These are phyloP conservation scores for Albizia julibrissin DNA, from an alignment of 306 rosid genomes.

Conservation along the genomic window DNA sequence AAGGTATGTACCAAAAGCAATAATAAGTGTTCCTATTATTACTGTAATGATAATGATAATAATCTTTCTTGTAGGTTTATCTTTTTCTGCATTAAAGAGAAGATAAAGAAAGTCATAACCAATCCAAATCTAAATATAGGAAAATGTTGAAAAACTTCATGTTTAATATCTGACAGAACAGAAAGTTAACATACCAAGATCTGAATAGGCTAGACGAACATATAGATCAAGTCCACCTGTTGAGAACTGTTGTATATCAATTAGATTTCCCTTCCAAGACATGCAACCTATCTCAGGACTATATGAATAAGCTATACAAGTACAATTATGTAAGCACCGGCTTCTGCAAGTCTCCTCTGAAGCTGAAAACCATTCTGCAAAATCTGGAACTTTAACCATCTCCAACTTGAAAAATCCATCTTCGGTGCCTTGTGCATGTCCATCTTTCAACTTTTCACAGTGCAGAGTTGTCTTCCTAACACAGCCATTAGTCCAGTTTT, in stretches of 20 bases:
- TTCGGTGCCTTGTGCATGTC: background rate
- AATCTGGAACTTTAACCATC: constrained; percentile 47
- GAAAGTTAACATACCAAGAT: constrained; percentile 23
- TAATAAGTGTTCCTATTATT: constrained; percentile 1
- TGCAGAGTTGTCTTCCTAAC: constrained; percentile 28
- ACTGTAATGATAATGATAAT: constrained; percentile 13
- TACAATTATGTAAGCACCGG: constrained; percentile 36
- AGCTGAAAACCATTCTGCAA: background rate
- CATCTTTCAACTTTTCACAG: constrained; percentile 31
- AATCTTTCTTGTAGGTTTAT: background rate
- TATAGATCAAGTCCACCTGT: constrained; percentile 30
- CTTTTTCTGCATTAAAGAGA: background rate
- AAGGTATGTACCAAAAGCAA: constrained; percentile 20
- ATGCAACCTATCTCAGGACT: constrained; percentile 31
- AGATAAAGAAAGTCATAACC: background rate
- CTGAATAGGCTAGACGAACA: constrained; percentile 31
- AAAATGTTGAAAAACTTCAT: background rate
- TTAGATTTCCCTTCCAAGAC: constrained; percentile 28
- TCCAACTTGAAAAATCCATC: constrained; percentile 42
- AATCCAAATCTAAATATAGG: background rate
- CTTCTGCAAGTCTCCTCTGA: constrained; percentile 19
- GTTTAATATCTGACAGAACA: background rate
- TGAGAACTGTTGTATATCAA: constrained; percentile 32
- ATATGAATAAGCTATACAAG: constrained; percentile 34
- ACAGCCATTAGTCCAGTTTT: constrained; percentile 37